Evolutionary conservation across 2,329 filamentous ascomycete genomes (phyloP).

Genomic region (Rhynchosporium secalis): DNA sequence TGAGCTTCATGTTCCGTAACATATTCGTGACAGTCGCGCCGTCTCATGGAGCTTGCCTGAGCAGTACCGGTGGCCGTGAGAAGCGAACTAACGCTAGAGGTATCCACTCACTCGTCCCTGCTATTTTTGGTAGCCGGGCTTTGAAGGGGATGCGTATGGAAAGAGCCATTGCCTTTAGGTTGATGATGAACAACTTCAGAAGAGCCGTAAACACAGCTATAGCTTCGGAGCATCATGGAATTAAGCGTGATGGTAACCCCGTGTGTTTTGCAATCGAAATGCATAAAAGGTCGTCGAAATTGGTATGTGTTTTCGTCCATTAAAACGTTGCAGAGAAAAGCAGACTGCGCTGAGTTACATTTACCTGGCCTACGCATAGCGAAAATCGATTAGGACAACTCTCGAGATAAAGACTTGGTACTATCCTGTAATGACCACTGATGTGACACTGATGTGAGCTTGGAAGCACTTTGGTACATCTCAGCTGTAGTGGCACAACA

Average conservation of each 20-base stretch:
- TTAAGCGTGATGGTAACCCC: not conserved
- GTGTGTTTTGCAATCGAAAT: not conserved
- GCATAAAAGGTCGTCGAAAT: not conserved
- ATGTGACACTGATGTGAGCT: not conserved
- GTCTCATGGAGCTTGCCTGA: slow-evolving; percentile 8
- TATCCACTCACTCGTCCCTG: not conserved
- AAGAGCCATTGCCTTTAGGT: not conserved
- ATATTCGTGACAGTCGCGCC: slow-evolving; percentile 15
- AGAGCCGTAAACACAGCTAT: not conserved
- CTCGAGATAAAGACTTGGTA: not conserved
- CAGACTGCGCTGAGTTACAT: not conserved
- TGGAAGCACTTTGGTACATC: slow-evolving; percentile 7
- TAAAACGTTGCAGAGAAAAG: not conserved
- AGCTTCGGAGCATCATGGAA: not conserved
- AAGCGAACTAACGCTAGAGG: not conserved
- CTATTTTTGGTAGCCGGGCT: slow-evolving; percentile 9
- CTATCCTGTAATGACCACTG: not conserved
- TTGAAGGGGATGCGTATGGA: slow-evolving; percentile 7
- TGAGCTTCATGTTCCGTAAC: slow-evolving; percentile 6
- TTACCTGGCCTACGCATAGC: not conserved
- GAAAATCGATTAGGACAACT: slow-evolving; percentile 1
- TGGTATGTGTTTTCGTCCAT: not conserved
- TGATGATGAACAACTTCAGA: not conserved
- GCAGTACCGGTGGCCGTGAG: not conserved
- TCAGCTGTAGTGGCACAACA: not conserved